These are phyloP conservation scores for Boletus sensibilis DNA, from an alignment of 768 basidiomycete species.

Conservation along the genomic window DNA sequence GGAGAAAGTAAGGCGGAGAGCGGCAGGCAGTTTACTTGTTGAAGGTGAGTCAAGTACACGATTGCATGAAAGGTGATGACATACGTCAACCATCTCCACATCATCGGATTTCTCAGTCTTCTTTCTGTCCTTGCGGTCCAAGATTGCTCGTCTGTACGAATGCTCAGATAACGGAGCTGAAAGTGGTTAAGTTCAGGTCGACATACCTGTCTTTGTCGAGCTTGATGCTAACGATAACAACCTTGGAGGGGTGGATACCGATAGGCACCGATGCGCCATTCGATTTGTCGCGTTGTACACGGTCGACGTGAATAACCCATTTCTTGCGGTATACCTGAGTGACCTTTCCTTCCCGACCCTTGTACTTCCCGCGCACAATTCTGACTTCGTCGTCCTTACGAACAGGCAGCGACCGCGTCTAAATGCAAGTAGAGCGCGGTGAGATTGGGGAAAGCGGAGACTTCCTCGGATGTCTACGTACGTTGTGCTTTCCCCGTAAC, in stretches of 20 bases:
- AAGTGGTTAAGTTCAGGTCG: not conserved
- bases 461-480: conserved; percentile 39
- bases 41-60: conserved; percentile 10
- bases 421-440: not conserved
- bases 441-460: not conserved
- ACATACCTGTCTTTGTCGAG: conserved; percentile 83
- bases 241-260: conserved; percentile 95
- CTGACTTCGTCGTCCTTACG: conserved; percentile 98
- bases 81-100: conserved; percentile 79
- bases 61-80: conserved; percentile 33
- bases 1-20: conserved; percentile 11
- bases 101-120: conserved; percentile 57
- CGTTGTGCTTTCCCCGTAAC: conserved; percentile 87
- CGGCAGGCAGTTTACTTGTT: conserved; percentile 24
- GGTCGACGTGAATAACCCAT: conserved; percentile 98
- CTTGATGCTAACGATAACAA: conserved; percentile 91
- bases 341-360: conserved; percentile 98
- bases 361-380: conserved; percentile 97
- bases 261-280: conserved; percentile 93
- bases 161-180: conserved; percentile 6
- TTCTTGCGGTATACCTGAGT: conserved; percentile 98
- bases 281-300: conserved; percentile 95
- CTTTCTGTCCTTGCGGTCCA: conserved; percentile 84
- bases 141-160: conserved; percentile 65
- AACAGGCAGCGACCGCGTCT: conserved; percentile 91